Percentiles rank a stretch among this genome's conserved stretches.
These are phyloP conservation scores for Pseudopithomyces maydicus DNA, from an alignment of 2,329 filamentous ascomycete species.

Conservation along the genomic window DNA sequence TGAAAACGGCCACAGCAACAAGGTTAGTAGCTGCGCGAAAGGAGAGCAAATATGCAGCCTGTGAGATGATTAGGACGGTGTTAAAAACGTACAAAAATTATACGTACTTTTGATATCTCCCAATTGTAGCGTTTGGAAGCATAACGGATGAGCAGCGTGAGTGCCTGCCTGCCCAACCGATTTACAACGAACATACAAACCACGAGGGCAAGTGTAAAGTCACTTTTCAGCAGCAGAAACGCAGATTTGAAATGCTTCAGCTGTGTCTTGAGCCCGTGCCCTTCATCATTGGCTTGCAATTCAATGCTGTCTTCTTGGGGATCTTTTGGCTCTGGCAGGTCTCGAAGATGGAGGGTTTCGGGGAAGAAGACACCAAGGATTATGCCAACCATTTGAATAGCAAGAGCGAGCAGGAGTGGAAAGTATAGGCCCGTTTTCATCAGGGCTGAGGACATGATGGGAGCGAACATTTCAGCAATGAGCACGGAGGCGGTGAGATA, in stretches of 20 bases:
- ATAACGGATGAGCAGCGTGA: conserved; percentile 57
- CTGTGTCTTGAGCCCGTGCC: conserved; percentile 34
- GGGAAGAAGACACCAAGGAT: conserved; percentile 35
- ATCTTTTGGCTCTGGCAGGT: conserved; percentile 33
- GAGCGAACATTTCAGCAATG: conserved; percentile 40
- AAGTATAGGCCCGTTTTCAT: conserved; percentile 42
- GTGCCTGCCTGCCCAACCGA: conserved; percentile 54
- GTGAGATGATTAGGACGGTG: conserved; percentile 38
- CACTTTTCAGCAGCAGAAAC: conserved; percentile 47
- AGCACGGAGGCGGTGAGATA: conserved; percentile 38
- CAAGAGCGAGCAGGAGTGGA: conserved; percentile 37
- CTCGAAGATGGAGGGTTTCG: conserved; percentile 42
- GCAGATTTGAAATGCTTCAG: conserved; percentile 42
- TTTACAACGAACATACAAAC: conserved; percentile 54
- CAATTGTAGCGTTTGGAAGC: conserved; percentile 57
- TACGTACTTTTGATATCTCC: conserved; percentile 47
- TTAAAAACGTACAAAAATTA: not conserved
- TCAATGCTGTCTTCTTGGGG: conserved; percentile 19
- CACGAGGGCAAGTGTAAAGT: conserved; percentile 49
- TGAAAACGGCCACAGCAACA: conserved; percentile 51
- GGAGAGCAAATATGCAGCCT: conserved; percentile 48
- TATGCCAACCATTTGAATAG: conserved; percentile 32
- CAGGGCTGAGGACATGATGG: conserved; percentile 36
- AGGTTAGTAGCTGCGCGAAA: conserved; percentile 55
- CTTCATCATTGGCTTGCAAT: conserved; percentile 18